Evolutionary conservation across 805 yeast genomes (phyloP), one percentile per base, ranked within the genome.

Genomic region (Cephaloascus albidus): DNA sequence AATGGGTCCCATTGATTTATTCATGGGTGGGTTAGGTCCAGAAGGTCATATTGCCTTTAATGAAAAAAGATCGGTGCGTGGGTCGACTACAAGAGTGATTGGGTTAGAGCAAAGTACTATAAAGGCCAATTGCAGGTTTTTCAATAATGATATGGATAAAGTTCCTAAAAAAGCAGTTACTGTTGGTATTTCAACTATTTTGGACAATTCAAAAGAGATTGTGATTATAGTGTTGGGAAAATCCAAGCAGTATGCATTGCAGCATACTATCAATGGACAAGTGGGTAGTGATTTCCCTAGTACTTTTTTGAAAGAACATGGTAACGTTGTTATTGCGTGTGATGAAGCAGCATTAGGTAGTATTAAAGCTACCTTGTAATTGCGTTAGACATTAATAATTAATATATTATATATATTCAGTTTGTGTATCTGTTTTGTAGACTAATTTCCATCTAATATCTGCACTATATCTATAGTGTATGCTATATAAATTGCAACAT

Each of bases 1-100:
- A 27, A 66, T 59, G 43, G 81, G 79, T 14, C 61, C 71, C 33
- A 72, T 76, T 43, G 63, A 76, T 48, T 56, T 76, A 39, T 76
- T 75, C 46, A 49, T 76, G 48, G 81, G 81, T 4, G 82, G 81
- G 1, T 58, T 76, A 48, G 81, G 82, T 1, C 74, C 78, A 14
- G 76, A 76, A 48, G 81, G 81, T 23, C 81, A 76, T 51, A 60
- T 76, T 47, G 81, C 81, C 2, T 76, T 76, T 49, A 76, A 76
- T 54, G 81, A 76, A 55, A 61, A 68, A 15, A 81, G 81, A 8
- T 70, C 77, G 4, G 20, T 63, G 2, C 63, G 74, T 41, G 52
- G 55, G 42, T 63, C 74, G 8, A 52, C 41, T 20, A 76, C 81
- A 2, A 58, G 81, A 43, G 54, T 56, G 42, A 74, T 76, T 32